These are phyloP conservation scores for Saturnispora galanensis DNA, from an alignment of 805 yeast species.

Conservation along the genomic window DNA sequence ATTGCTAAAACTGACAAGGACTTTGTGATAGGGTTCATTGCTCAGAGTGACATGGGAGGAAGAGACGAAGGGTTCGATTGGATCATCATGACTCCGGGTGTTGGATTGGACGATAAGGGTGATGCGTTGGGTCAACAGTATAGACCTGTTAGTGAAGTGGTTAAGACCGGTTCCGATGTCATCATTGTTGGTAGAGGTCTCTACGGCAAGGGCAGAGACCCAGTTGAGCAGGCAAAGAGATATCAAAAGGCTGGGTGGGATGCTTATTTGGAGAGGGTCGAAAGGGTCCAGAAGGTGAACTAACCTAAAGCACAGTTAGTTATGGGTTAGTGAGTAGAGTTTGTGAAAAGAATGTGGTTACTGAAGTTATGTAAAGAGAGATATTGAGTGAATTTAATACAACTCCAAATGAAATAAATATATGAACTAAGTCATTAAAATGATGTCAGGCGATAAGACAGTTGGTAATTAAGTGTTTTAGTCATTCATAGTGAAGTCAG, in stretches of 20 bases:
- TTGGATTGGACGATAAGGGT: constrained; percentile 93
- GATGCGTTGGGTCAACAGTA: constrained; percentile 96
- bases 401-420: no score
- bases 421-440: no score
- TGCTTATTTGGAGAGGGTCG: constrained; percentile 63
- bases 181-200: constrained; percentile 98
- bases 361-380: no score
- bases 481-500: no score
- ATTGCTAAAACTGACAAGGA: constrained; percentile 76
- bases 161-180: constrained; percentile 80
- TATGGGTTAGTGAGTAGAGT: no score
- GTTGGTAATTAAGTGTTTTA: no score
- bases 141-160: constrained; percentile 80
- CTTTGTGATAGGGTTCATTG: constrained; percentile 94
- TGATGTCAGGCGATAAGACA: no score
- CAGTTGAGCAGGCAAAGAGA: constrained; percentile 75
- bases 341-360: no score
- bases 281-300: constrained; percentile 2
- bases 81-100: constrained; percentile 97
- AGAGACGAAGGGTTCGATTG: constrained; percentile 83
- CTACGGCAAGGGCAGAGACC: constrained; percentile 90
- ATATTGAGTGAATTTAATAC: no score
- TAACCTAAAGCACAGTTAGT: no score
- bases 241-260: constrained; percentile 93
- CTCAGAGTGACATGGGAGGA: constrained; percentile 83